phyloP scores from a whole-genome alignment of 805 yeast genomes.

The Saccharomyces kudriavzevii region DNA sequence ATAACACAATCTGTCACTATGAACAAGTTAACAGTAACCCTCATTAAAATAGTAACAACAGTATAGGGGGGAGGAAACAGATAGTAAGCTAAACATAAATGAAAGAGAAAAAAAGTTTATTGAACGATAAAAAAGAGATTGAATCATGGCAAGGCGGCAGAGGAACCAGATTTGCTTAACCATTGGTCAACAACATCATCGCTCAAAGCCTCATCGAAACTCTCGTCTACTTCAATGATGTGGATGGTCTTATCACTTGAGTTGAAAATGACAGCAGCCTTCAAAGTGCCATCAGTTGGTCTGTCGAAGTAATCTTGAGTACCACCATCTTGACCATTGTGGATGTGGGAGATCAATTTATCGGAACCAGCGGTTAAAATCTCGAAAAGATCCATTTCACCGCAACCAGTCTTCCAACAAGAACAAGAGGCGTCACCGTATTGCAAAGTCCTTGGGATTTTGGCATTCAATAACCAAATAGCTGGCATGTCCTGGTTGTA shows the following conservation, averaged over 20 bases:
- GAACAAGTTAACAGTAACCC: neutral
- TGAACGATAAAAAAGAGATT: neutral
- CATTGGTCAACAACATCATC: constrained; percentile 51
- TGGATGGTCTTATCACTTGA: constrained; percentile 40
- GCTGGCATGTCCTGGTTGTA: constrained; percentile 94
- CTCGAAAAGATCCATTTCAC: constrained; percentile 94
- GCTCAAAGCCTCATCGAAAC: constrained; percentile 48
- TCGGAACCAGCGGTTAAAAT: constrained; percentile 67
- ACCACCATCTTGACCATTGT: constrained; percentile 80
- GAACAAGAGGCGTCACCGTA: constrained; percentile 82
- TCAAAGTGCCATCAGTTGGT: constrained; percentile 69
- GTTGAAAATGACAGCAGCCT: constrained; percentile 84
- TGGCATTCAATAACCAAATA: constrained; percentile 89
- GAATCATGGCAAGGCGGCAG: constrained; percentile 28
- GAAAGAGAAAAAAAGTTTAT: neutral
- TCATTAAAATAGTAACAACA: neutral
- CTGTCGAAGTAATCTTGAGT: constrained; percentile 79
- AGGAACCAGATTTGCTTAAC: constrained; percentile 46
- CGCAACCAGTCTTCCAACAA: constrained; percentile 96
- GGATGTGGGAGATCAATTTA: constrained; percentile 73
- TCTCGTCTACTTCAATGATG: constrained; percentile 53
- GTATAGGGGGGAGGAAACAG: neutral
- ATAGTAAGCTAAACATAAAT: neutral
- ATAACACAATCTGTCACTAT: neutral
- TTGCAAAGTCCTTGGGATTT: constrained; percentile 93